Evolutionary conservation across 2,329 filamentous ascomycete genomes (phyloP), one percentile per base, ranked within the genome.

Genomic region (Penicillium sp.): DNA sequence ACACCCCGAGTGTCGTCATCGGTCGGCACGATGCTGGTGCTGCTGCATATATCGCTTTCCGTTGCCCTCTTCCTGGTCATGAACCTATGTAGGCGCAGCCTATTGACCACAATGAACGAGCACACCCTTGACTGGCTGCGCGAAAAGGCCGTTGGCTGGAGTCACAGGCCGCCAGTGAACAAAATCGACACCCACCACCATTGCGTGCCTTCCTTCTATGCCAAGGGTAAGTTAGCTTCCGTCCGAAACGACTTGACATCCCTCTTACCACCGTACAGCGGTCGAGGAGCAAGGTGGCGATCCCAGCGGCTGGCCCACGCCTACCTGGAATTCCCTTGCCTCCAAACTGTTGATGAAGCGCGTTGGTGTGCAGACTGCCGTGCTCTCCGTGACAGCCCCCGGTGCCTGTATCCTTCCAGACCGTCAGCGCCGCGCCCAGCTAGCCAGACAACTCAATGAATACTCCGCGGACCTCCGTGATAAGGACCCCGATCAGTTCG

Each of bases 111-210:
- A 29, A 57, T 57, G 55, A 49, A 8, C 30, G 55, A 57, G 9
- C 55, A 49, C 30, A 23, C 19, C 7, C 55, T 60, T 23, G 66
- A 68, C 21, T 70, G 67, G 68, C 61, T 70, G 9, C 53, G 38
- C 29, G 66, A 63, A 1, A 69, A 70, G 47, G 60, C 60, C 6
- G 38, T 64, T 8, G 65, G 64, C 1, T 70, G 67, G 68, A 62
- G 35, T 21, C 58, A 61, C 31, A 44, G n/a, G 9, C 67, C 67
- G n/a, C 64, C 64, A 13, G 53, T 66, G 11, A 66, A 69, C 56
- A 71, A 70, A 58, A 66, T 71, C 44, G 69, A 71, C 31, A 70
- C 67, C 15, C 69, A 71, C 31, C 69, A 71, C 53, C 68, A 71
- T 55, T 63, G 47, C 47, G 66, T 71, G 17, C 67, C 69, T 9